Evolutionary conservation across 768 basidiomycete genomes (phyloP).

Genomic region (Trichaptum fuscoviolaceum): DNA sequence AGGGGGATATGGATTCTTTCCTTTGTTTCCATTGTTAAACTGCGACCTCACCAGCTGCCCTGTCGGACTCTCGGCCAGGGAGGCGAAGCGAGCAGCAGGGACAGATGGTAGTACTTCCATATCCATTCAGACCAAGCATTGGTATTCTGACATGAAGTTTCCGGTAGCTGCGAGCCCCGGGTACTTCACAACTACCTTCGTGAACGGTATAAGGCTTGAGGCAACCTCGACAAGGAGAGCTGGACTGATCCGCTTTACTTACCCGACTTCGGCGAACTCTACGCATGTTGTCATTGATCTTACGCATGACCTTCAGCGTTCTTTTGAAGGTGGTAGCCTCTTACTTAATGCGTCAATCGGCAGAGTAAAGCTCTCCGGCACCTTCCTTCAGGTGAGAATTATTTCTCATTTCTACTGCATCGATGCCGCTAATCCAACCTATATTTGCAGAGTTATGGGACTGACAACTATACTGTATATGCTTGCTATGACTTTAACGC

Average conservation of each 20-base stretch:
- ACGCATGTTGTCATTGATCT: constrained; percentile 19
- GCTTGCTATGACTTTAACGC: constrained; percentile 44
- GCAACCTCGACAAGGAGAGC: constrained; percentile 21
- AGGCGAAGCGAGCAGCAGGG: constrained; percentile 35
- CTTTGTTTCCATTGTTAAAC: constrained; percentile 40
- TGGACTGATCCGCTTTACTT: constrained; percentile 21
- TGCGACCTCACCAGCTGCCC: constrained; percentile 39
- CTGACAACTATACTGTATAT: constrained; percentile 43
- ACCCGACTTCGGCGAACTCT: constrained; percentile 7
- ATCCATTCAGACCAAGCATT: background rate
- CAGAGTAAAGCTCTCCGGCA: constrained; percentile 36
- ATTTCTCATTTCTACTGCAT: background rate
- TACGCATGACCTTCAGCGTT: constrained; percentile 32
- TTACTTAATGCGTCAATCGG: constrained; percentile 25
- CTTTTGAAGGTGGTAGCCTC: constrained; percentile 41
- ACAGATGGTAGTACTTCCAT: constrained; percentile 32
- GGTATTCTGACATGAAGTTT: background rate
- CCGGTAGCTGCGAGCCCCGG: constrained; percentile 39
- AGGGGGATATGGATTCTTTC: constrained; percentile 49
- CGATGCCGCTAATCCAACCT: background rate
- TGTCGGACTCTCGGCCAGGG: constrained; percentile 35
- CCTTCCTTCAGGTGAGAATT: constrained; percentile 36
- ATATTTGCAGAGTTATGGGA: constrained; percentile 36
- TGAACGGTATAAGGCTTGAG: constrained; percentile 35
- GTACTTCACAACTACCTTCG: constrained; percentile 44